phyloP scores from a whole-genome alignment of 805 yeast genomes.

The Schizosaccharomyces japonicus region DNA sequence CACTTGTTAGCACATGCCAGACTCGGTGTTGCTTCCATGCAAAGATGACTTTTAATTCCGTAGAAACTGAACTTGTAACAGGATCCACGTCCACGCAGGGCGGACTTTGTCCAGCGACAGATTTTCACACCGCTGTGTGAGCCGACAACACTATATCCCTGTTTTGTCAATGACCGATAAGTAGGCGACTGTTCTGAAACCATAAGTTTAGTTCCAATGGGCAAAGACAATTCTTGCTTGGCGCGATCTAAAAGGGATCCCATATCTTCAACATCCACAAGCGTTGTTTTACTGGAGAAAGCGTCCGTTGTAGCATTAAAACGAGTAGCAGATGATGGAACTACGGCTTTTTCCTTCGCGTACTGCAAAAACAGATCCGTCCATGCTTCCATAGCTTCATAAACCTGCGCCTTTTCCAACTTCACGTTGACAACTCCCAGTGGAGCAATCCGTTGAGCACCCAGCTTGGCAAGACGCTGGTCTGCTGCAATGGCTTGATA shows the following conservation, averaged over 20 bases:
- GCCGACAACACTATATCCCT: conserved; percentile 82
- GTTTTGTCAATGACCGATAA: conserved; percentile 65
- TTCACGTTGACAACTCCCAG: neutral
- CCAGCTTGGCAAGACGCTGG: conserved; percentile 51
- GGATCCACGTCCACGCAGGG: conserved; percentile 78
- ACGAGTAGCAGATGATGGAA: neutral
- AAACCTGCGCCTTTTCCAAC: neutral
- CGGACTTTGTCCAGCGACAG: conserved; percentile 90
- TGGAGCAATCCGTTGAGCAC: conserved; percentile 38
- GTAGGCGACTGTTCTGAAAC: conserved; percentile 79
- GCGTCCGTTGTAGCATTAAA: neutral
- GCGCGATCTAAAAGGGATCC: conserved; percentile 29
- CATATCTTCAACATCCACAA: conserved; percentile 76
- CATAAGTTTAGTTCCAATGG: conserved; percentile 37
- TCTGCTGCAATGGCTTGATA: conserved; percentile 64
- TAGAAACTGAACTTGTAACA: conserved; percentile 83
- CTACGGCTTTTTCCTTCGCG: neutral
- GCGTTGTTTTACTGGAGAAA: neutral
- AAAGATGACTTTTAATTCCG: conserved; percentile 70
- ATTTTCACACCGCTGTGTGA: conserved; percentile 87
- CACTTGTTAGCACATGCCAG: conserved; percentile 84
- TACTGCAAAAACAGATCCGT: neutral
- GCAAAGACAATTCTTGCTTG: conserved; percentile 14
- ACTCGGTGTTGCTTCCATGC: conserved; percentile 91
- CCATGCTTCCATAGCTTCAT: neutral